Conservation (phyloP, 176 grass and related monocot genomes). For the Thinopyrum elongatum region DNA sequence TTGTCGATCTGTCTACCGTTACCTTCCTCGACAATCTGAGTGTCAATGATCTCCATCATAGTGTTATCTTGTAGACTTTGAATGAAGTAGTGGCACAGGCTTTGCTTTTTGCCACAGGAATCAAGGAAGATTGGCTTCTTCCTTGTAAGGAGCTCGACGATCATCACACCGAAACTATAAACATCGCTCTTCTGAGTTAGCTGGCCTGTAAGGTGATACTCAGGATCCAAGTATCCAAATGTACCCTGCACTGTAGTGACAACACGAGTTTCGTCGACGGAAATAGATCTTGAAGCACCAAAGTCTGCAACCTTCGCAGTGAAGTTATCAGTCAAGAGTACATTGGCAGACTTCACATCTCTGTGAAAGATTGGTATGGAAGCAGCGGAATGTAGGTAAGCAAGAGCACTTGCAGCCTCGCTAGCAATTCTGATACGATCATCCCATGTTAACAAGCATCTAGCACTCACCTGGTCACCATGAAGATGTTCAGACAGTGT, state of each 20-base stretch:
- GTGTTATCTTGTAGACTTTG: neutral
- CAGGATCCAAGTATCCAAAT: neutral
- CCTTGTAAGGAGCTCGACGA: constrained; percentile 22
- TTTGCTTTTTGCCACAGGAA: neutral
- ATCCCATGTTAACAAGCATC: neutral
- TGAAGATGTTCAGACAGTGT: constrained; percentile 30
- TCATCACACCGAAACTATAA: constrained; percentile 40
- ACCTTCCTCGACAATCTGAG: constrained; percentile 16
- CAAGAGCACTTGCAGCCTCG: constrained; percentile 19
- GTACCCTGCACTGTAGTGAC: constrained; percentile 28
- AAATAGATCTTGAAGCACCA: constrained; percentile 33
- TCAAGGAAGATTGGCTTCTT: constrained; percentile 32
- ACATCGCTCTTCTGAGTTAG: constrained; percentile 16
- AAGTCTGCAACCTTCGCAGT: constrained; percentile 31
- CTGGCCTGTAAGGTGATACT: neutral
- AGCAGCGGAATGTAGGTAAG: constrained; percentile 25
- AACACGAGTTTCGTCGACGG: constrained; percentile 26
- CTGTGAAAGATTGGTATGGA: neutral
- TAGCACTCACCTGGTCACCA: neutral
- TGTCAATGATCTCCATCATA: neutral
- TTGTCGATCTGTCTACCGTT: neutral
- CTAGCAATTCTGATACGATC: constrained; percentile 31
- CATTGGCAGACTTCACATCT: constrained; percentile 23
- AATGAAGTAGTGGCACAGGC: neutral
- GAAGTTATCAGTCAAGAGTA: constrained; percentile 20